Evolutionary conservation across 1,284 basidiomycete genomes (phyloP), one percentile per base, ranked within the genome.

Genomic region (Trametes pubescens): DNA sequence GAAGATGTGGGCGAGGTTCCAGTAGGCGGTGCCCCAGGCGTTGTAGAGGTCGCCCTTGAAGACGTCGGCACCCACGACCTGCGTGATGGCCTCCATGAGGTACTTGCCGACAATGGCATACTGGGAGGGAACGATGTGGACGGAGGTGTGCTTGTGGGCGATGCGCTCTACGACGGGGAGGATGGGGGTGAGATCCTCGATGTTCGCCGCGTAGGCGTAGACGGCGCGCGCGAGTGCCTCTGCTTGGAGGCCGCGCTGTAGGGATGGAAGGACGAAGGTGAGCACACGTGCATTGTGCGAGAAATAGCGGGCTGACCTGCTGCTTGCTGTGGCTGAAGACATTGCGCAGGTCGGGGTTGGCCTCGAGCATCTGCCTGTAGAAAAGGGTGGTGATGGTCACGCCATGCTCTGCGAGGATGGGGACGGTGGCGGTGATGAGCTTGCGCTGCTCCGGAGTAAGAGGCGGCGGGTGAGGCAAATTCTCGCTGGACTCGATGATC

Each of bases 21-120:
- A 72, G 65, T 74, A 74, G 2, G 71, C 73, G 35, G 58, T 65
- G 34, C 46, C 61, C 73, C 73, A 74, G 9, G 73, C 73, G 61
- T 72, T 66, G 62, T 69, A 67, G 24, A 73, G 65, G 47, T 46
- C 59, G 29, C 65, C 62, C 43, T 62, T 48, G 64, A 64, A 54
- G 55, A 63, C 58, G 59, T 61, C 69, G 55, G 67, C 66, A 64
- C 73, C 73, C 47, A 74, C 55, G 51, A 73, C 64, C 49, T 71
- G 56, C 16, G 62, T 59, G 58, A 74, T 70, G 32, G 70, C 71
- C 48, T 55, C 51, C 32, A 73, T 64, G 37, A 73, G 71, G 57
- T 72, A 54, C 57, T 62, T 66, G 13, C 67, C 71, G 47, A 74
- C 73, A 61, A 73, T 68, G 48, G 62, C 57, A 59, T 74, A 74